Base-by-base conservation (phyloP, 1,139 yeast species). In the Pichia sp. region DNA sequence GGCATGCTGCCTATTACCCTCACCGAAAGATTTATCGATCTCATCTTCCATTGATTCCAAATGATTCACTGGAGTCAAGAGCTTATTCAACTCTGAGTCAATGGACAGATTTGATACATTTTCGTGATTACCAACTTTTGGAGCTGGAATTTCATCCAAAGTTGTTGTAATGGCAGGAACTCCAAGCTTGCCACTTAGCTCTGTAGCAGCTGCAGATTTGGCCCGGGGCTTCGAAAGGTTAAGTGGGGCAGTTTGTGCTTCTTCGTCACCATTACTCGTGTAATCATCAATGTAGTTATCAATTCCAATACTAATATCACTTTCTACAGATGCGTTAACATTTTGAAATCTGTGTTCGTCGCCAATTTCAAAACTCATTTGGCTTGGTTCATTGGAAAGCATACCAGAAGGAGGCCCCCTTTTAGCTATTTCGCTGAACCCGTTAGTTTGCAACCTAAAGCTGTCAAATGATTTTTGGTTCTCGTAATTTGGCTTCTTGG, bases 1-100 rank as follows among this genome's bases (percentile, higher is more conserved):
- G 1, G 64, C 62, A 51, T 61, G 64, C 7, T 61, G 63, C 44
- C 67, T 54, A n/a, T 31, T 17, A 4, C 24, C 44, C 1, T 20
- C 17, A 34, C 17, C 30, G 12, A 36, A 16, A 20, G 53, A 27
- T 12, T 17, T 24, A 47, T 52, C 54, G 4, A 44, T 10, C 5
- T 47, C 44, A 31, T 46, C 17, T 27, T 51, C 57, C 10, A 53
- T 17, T 1, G 44, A 16, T 2, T 50, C 45, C 12, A 54, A 36
- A 6, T 51, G 47, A n/a, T 50, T 46, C 14, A 36, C 49, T 3
- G 59, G 52, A 2, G 61, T 50, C 16, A 54, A 17, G 29, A 54
- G 42, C 30, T 51, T 29, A 40, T 51, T 46, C 20, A 41, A 8
- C 40, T 54, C 46, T 43, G 44, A 14, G 31, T 53, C 45, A 30